Evolutionary conservation across 2,329 filamentous ascomycete species (phyloP), one percentile per base, ranked within the genome.

Genomic region (Aaosphaeria pasadenensis): DNA sequence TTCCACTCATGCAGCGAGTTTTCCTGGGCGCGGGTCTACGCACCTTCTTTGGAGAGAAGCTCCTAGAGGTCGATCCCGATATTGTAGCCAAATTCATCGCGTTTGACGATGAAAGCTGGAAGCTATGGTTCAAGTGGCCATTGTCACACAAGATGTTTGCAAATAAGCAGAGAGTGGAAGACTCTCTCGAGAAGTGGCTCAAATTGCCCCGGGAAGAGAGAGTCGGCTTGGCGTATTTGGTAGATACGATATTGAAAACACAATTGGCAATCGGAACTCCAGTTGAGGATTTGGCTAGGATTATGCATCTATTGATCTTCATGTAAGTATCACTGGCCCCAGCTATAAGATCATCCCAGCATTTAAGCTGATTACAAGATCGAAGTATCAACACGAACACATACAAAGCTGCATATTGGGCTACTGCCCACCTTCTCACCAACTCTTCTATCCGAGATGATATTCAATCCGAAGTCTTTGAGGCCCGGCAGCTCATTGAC

Each of bases 371-470:
- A 36, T n/a, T 9, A n/a, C n/a, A 36, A 36, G 2, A n/a, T n/a
- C 33, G n/a, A 36, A 36, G 33, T 36, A 36, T 36, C 33, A 36
- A 36, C 4, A 36, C 33, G n/a, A 36, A 36, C 33, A 36, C 33
- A 9, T 56, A 58, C 48, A 56, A 56, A 32, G 7, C 54, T 11
- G 42, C 49, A 5, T 58, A 56, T 38, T 58, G 55, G 55, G 17
- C 49, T 5, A 31, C 49, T 3, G 42, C 51, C 2, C 42, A 58
- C 43, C 36, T 58, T 1, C 35, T 44, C 6, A 30, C 51, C n/a
- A 24, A 53, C 13, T 43, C 49, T 7, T 9, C 33, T n/a, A 36
- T 36, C n/a, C 33, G 33, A 36, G 9, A 36, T n/a, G 33, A 36
- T n/a, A 36, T 36, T n/a, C 33, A 36, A 36, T 9, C n/a, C n/a